Percentiles rank a stretch among this genome's conserved stretches.
Evolutionary conservation across 1,284 basidiomycete species (phyloP).

Genomic region (Ceratobasidium sp.): DNA sequence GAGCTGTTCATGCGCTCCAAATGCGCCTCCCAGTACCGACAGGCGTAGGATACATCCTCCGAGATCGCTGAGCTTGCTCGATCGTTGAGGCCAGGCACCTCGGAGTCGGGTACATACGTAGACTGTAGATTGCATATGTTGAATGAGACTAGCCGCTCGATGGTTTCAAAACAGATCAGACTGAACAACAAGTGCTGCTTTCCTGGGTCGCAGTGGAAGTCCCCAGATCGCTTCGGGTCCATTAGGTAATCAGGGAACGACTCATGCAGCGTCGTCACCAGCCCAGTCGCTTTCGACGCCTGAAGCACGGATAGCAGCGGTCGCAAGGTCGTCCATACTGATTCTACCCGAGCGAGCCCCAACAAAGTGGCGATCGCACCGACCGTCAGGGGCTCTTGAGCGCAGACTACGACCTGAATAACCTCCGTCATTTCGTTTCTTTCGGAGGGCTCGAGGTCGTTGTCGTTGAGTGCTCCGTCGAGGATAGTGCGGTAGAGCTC

Average conservation of each 20-base stretch:
- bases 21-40: constrained; percentile 27
- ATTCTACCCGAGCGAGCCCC: not conserved
- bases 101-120: not conserved
- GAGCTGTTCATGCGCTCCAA: not conserved
- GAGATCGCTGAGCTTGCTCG: not conserved
- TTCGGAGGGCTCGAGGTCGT: not conserved
- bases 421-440: not conserved
- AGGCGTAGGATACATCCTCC: not conserved
- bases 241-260: constrained; percentile 31
- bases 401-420: not conserved
- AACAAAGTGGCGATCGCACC: not conserved
- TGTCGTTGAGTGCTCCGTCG: not conserved
- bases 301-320: not conserved
- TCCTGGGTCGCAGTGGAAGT: constrained; percentile 13
- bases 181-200: not conserved
- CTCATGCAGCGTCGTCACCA: not conserved
- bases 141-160: not conserved
- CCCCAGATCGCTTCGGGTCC: not conserved
- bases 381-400: not conserved
- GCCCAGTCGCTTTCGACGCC: not conserved
- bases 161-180: not conserved
- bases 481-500: not conserved
- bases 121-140: constrained; percentile 32
- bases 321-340: not conserved
- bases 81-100: not conserved